Conservation (phyloP, 164 flowering plant genomes). For the Malania oleifera region DNA sequence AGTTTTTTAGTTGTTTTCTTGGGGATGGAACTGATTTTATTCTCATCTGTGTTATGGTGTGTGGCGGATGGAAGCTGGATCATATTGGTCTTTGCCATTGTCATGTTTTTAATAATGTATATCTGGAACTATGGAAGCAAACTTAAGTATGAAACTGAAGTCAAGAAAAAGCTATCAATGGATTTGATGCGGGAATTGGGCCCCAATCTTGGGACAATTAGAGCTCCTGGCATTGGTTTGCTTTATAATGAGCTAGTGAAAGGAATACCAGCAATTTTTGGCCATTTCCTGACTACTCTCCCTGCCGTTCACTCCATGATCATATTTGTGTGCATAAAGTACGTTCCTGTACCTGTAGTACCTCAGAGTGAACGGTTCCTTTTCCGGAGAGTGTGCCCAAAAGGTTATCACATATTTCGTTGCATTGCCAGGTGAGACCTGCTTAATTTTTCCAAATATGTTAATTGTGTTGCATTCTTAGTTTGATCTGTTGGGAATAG, state of each 20-base stretch:
- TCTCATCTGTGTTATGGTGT: slow-evolving; percentile 84
- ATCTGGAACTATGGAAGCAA: slow-evolving; percentile 98
- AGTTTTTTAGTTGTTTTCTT: slow-evolving; percentile 62
- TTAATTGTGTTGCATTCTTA: no score
- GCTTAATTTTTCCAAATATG: background rate
- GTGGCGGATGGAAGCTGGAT: slow-evolving; percentile 97
- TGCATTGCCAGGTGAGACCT: slow-evolving; percentile 85
- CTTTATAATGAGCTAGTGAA: slow-evolving; percentile 90
- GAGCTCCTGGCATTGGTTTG: slow-evolving; percentile 97
- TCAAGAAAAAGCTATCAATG: slow-evolving; percentile 82
- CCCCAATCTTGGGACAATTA: slow-evolving; percentile 76
- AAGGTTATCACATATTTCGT: slow-evolving; percentile 88
- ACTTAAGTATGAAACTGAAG: slow-evolving; percentile 96
- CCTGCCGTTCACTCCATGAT: slow-evolving; percentile 98
- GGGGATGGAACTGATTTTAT: slow-evolving; percentile 77
- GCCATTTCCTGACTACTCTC: slow-evolving; percentile 91
- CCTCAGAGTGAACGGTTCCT: slow-evolving; percentile 94
- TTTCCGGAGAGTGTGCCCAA: slow-evolving; percentile 85
- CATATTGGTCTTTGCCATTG: slow-evolving; percentile 71
- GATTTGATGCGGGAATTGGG: slow-evolving; percentile 83
- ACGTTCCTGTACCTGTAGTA: slow-evolving; percentile 96
- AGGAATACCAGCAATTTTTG: slow-evolving; percentile 94
- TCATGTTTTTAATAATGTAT: slow-evolving; percentile 76
- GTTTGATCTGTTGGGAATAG: no score
- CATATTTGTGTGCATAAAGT: slow-evolving; percentile 91